Base-by-base conservation (phyloP, 768 basidiomycete species). In the Suillus spraguei region DNA sequence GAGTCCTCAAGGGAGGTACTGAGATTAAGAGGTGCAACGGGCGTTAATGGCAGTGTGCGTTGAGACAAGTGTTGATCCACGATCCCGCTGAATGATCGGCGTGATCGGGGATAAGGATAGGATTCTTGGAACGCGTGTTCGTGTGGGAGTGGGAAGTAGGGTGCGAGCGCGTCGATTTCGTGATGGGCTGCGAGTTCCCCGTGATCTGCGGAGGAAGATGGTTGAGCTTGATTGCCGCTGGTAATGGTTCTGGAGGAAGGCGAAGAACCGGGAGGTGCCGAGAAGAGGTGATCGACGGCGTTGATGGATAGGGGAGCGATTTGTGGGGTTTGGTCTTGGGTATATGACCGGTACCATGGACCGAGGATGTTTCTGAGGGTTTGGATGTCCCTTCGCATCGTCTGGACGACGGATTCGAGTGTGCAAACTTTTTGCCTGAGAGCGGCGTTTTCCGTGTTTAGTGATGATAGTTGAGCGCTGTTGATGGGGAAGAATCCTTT, bases 1-100 rank as follows among this genome's bases (percentile, higher is more conserved):
- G 89, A 80, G n/a, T 84, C 87, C 65, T 89, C 87, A 20, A 92
- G 76, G 20, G 86, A 82, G n/a, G 82, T 81, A 52, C 81, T 81
- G 11, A 89, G 73, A 68, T 90, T 83, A 41, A 91, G 69, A 9
- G 90, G 90, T 14, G 89, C 86, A 36, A 90, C 81, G 20, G 69
- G 74, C 33, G 72, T 65, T 59, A 76, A 67, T 16, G 68, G 72
- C 72, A 67, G 77, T 62, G 70, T 71, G 62, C 66, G 73, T 60
- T 65, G 70, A 58, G 65, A 69, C 46, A 46, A 66, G 66, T 66
- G 68, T 50, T 65, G 63, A n/a, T 76, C 72, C n/a, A 66, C 50
- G 32, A 70, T 54, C 7, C 67, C 66, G 32, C 61, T 65, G 46
- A 68, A 64, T 49, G 67, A 63, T 53, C 63, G 67, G 22, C 28